Conservation (phyloP, 2,329 filamentous ascomycete genomes). For the Phaeosphaeriaceae sp. region DNA sequence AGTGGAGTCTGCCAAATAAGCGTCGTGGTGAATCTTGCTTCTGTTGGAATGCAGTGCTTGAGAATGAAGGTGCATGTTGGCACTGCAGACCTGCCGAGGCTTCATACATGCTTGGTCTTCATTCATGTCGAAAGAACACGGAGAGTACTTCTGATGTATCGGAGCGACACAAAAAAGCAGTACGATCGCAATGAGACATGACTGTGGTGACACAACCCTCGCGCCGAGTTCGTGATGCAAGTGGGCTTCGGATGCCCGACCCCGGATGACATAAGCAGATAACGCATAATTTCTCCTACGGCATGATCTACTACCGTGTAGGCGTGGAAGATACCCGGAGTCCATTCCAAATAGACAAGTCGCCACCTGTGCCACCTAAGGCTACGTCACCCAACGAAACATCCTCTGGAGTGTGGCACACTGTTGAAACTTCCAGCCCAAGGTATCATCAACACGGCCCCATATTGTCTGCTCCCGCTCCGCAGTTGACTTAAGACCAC, state of each 20-base stretch:
- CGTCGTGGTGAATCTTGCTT: not conserved
- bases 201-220: not conserved
- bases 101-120: no score
- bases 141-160: not conserved
- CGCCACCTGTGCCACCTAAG: not conserved
- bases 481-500: no score
- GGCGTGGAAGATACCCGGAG: not conserved
- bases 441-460: no score
- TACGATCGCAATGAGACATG: not conserved
- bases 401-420: not conserved
- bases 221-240: not conserved
- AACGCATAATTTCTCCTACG: not conserved
- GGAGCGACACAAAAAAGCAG: not conserved
- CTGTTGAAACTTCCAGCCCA: not conserved
- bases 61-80: not conserved
- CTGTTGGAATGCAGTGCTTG: not conserved
- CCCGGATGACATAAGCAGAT: conserved; percentile 1
- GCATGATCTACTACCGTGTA: not conserved
- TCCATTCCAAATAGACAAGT: not conserved
- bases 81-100: not conserved
- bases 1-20: not conserved
- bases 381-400: not conserved
- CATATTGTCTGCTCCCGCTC: no score
- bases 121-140: no score
- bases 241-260: not conserved